Evolutionary conservation across 192 early-diverging fungal species (phyloP).

Genomic region (Dispira simplex): DNA sequence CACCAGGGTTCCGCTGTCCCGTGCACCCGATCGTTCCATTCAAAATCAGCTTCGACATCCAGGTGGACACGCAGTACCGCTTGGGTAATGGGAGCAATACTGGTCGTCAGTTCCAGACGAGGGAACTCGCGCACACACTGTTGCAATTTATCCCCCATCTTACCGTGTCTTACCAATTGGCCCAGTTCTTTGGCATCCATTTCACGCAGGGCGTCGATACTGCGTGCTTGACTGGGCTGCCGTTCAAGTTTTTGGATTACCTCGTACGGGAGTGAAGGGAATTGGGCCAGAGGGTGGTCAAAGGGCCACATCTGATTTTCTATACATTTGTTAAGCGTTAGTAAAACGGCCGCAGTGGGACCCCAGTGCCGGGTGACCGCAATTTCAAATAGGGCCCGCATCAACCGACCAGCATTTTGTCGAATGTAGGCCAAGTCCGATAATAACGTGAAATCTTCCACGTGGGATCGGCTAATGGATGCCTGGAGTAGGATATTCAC

Average conservation of each 20-base stretch:
- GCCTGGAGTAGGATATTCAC: constrained; percentile 90
- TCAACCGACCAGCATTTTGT: constrained; percentile 85
- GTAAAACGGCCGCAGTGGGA: constrained; percentile 53
- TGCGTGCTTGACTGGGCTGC: constrained; percentile 20
- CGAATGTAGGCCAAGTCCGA: constrained; percentile 90
- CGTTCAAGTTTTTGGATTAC: constrained; percentile 62
- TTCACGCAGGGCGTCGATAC: constrained; percentile 59
- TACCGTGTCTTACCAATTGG: constrained; percentile 60
- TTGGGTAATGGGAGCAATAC: constrained; percentile 85
- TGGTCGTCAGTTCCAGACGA: constrained; percentile 55
- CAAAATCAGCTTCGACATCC: constrained; percentile 69
- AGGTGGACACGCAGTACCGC: constrained; percentile 76
- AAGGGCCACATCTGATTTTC: constrained; percentile 87
- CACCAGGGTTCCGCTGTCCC: constrained; percentile 85
- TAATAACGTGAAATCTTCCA: constrained; percentile 90
- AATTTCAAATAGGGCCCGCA: constrained; percentile 93
- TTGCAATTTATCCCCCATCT: constrained; percentile 59
- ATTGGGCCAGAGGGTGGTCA: constrained; percentile 75
- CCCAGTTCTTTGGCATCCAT: constrained; percentile 80
- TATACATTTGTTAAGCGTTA: constrained; percentile 75
- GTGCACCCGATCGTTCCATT: constrained; percentile 90
- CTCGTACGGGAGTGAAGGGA: constrained; percentile 37
- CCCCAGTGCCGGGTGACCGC: constrained; percentile 84
- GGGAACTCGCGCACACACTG: constrained; percentile 80
- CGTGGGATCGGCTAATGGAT: constrained; percentile 52